Evolutionary conservation across 306 rosid genomes (phyloP).

Genomic region (Fagus crenata): DNA sequence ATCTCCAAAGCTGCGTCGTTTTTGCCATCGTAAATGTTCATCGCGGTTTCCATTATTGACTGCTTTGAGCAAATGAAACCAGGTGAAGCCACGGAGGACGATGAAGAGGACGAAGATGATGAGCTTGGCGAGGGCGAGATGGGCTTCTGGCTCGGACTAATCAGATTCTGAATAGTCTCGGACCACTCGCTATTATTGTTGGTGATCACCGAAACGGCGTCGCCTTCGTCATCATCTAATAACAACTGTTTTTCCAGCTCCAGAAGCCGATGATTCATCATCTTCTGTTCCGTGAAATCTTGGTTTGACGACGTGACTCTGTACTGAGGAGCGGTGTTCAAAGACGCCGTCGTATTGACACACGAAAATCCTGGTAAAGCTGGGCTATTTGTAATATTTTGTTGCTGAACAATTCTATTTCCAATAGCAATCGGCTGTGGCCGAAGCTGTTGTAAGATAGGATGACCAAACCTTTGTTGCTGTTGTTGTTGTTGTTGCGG

Average conservation of each 20-base stretch:
- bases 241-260: conserved; percentile 84
- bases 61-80: conserved; percentile 52
- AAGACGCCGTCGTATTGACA: neutral
- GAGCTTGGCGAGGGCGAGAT: conserved; percentile 73
- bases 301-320: conserved; percentile 16
- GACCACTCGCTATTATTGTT: conserved; percentile 61
- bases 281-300: conserved; percentile 50
- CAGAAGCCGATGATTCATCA: conserved; percentile 53
- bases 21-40: conserved; percentile 77
- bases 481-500: neutral
- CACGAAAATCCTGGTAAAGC: neutral
- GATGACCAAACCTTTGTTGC: neutral
- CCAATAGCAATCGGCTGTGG: neutral
- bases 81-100: conserved; percentile 65
- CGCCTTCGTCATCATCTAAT: conserved; percentile 74
- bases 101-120: conserved; percentile 51
- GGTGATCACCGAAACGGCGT: conserved; percentile 63
- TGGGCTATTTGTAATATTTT: neutral
- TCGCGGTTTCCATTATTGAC: conserved; percentile 67
- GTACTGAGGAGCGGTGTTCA: conserved; percentile 27
- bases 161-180: conserved; percentile 73
- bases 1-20: conserved; percentile 57
- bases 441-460: neutral
- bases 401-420: neutral
- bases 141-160: conserved; percentile 52